Evolutionary conservation across 2,329 filamentous ascomycete species (phyloP).

Genomic region (Clarireedia hainanense): DNA sequence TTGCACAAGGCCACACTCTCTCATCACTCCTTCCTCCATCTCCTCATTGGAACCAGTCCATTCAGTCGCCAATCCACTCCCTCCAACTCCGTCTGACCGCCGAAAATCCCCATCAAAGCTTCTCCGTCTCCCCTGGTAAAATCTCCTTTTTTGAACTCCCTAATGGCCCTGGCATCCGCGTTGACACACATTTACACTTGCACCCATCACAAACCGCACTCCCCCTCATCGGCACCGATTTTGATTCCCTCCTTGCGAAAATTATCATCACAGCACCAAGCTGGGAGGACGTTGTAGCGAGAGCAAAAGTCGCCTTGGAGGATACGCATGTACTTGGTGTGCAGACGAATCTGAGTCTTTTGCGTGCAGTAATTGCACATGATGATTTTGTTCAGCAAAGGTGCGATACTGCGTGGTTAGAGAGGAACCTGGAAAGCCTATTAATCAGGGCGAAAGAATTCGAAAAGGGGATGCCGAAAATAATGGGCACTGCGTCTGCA

Average conservation of each 20-base stretch:
- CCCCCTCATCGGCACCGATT: conserved; percentile 36
- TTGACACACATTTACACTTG: conserved; percentile 33
- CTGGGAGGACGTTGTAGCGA: conserved; percentile 44
- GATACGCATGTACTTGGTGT: conserved; percentile 49
- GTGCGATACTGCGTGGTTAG: conserved; percentile 52
- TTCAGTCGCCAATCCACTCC: conserved; percentile 30
- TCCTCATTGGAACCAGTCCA: conserved; percentile 24
- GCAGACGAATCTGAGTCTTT: conserved; percentile 48
- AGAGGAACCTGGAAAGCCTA: conserved; percentile 33
- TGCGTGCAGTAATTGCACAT: conserved; percentile 45
- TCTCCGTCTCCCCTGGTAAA: conserved; percentile 52
- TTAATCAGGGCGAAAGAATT: too few species aligned
- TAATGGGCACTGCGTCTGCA: background rate
- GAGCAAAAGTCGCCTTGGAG: conserved; percentile 45
- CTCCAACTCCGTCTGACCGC: conserved; percentile 39
- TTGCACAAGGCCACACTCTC: conserved; percentile 29
- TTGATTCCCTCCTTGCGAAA: conserved; percentile 41
- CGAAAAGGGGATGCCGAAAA: too few species aligned
- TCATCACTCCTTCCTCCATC: conserved; percentile 28
- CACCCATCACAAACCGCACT: conserved; percentile 29
- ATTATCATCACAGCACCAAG: conserved; percentile 37
- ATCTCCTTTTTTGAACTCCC: conserved; percentile 47
- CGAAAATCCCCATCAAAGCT: conserved; percentile 36
- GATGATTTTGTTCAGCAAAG: conserved; percentile 39
- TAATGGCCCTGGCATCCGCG: conserved; percentile 44